A percentile compares a stretch with the other conserved stretches of the same genome.
phyloP scores from a whole-genome alignment of 768 basidiomycete species.

The Pisolithus marmoratus region DNA sequence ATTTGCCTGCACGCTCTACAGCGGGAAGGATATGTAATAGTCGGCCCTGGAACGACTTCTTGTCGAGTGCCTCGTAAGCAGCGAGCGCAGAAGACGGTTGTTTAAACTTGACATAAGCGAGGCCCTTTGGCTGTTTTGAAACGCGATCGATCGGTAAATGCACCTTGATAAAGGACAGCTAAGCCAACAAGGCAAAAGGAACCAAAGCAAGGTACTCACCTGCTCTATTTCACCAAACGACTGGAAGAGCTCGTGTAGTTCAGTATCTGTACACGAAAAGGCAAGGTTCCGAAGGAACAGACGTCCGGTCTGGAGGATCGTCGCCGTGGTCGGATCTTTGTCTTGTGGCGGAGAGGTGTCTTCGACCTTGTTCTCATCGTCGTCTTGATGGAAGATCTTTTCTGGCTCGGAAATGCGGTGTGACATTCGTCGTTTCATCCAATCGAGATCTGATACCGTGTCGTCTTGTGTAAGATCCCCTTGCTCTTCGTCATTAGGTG shows the following conservation, averaged over 20 bases:
- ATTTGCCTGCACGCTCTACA: conserved; percentile 54
- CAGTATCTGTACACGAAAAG: conserved; percentile 72
- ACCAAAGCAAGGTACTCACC: conserved; percentile 40
- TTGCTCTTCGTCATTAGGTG: not conserved
- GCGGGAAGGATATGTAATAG: conserved; percentile 87
- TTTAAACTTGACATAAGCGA: conserved; percentile 55
- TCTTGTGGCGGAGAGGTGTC: not conserved
- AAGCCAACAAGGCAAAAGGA: not conserved
- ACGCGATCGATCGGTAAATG: conserved; percentile 50
- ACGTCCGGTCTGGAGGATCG: conserved; percentile 69
- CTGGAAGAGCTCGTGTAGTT: conserved; percentile 59
- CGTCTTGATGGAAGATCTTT: conserved; percentile 58
- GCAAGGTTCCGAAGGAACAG: conserved; percentile 95
- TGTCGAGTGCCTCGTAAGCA: conserved; percentile 77
- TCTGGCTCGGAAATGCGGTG: conserved; percentile 34
- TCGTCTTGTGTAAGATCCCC: conserved; percentile 2
- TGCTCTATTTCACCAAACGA: conserved; percentile 70
- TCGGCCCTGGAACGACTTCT: conserved; percentile 85
- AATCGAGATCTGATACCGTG: conserved; percentile 61
- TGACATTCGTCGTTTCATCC: conserved; percentile 65
- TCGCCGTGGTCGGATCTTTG: conserved; percentile 34
- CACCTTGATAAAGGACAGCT: conserved; percentile 29
- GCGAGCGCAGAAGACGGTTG: conserved; percentile 45
- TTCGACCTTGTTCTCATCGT: conserved; percentile 28
- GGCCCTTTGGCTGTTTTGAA: conserved; percentile 49